Percentiles rank a stretch among this genome's conserved stretches.
phyloP scores from a whole-genome alignment of 805 yeast species.

The Vanderwaltozyma yarrowii region DNA sequence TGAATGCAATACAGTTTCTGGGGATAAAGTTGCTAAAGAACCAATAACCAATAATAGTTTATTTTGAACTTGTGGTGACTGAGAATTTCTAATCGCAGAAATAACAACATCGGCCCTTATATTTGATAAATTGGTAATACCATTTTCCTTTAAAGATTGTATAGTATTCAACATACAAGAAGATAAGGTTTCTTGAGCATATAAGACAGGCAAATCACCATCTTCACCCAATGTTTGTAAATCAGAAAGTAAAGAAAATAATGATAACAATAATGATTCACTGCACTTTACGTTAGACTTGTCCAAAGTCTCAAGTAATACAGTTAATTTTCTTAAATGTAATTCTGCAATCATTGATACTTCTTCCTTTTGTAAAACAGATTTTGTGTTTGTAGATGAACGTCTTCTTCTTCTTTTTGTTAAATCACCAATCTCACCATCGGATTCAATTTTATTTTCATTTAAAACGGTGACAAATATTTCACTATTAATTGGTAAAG shows the following conservation, averaged over 20 bases:
- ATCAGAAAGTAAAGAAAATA: slow-evolving; percentile 59
- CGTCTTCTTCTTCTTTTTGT: slow-evolving; percentile 68
- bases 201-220: slow-evolving; percentile 82
- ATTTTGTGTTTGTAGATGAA: slow-evolving; percentile 65
- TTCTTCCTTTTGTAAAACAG: slow-evolving; percentile 59
- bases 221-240: slow-evolving; percentile 80
- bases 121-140: slow-evolving; percentile 46
- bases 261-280: slow-evolving; percentile 38
- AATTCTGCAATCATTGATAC: slow-evolving; percentile 64
- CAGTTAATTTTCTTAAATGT: slow-evolving; percentile 69
- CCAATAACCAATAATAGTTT: slow-evolving; percentile 75
- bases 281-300: slow-evolving; percentile 26
- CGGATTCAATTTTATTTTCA: slow-evolving; percentile 46
- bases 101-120: slow-evolving; percentile 86
- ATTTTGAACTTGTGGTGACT: slow-evolving; percentile 93
- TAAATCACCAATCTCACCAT: slow-evolving; percentile 31
- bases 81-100: slow-evolving; percentile 78
- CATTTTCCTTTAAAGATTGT: slow-evolving; percentile 37
- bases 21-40: slow-evolving; percentile 76
- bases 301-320: slow-evolving; percentile 73
- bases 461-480: slow-evolving; percentile 50
- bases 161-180: slow-evolving; percentile 71
- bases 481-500: slow-evolving; percentile 43
- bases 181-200: slow-evolving; percentile 85
- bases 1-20: slow-evolving; percentile 85